Percentiles rank a stretch among this genome's conserved stretches.
Evolutionary conservation across 2,329 filamentous ascomycete species (phyloP).

Genomic region (Thelonectria rubi): DNA sequence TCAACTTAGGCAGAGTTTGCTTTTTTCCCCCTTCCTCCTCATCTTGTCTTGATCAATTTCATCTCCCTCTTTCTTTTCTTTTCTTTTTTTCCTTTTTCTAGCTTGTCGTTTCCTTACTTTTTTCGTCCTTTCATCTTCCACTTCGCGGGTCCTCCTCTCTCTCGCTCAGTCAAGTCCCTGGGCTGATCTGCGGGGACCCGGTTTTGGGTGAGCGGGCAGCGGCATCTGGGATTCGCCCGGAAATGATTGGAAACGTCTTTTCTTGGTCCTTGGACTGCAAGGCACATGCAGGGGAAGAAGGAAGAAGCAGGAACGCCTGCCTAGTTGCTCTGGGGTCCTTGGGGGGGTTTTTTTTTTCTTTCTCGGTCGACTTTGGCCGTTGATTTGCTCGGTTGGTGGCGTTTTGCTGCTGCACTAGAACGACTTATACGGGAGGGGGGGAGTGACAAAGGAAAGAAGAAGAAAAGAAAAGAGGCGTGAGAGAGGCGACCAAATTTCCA

Average conservation of each 20-base stretch:
- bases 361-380: too few species aligned
- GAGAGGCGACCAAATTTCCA: background rate
- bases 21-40: slow-evolving; percentile 1
- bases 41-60: slow-evolving; percentile 6
- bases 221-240: slow-evolving; percentile 27
- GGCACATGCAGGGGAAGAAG: slow-evolving; percentile 32
- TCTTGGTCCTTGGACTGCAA: slow-evolving; percentile 18
- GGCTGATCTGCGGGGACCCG: slow-evolving; percentile 22
- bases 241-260: background rate
- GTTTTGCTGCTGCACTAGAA: too few species aligned
- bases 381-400: too few species aligned
- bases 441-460: background rate
- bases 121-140: slow-evolving; percentile 1
- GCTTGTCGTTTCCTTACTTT: slow-evolving; percentile 14
- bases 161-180: slow-evolving; percentile 21
- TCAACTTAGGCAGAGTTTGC: too few species aligned
- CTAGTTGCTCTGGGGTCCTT: slow-evolving; percentile 1
- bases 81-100: slow-evolving; percentile 15
- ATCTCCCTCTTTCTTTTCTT: background rate
- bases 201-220: background rate
- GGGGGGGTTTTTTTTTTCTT: too few species aligned
- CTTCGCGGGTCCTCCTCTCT: background rate
- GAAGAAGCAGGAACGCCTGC: slow-evolving; percentile 30
- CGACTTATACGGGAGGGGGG: too few species aligned
- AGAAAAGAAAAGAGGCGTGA: background rate